Evolutionary conservation across 768 basidiomycete genomes (phyloP).

Genomic region (Kwoniella shandongensis): DNA sequence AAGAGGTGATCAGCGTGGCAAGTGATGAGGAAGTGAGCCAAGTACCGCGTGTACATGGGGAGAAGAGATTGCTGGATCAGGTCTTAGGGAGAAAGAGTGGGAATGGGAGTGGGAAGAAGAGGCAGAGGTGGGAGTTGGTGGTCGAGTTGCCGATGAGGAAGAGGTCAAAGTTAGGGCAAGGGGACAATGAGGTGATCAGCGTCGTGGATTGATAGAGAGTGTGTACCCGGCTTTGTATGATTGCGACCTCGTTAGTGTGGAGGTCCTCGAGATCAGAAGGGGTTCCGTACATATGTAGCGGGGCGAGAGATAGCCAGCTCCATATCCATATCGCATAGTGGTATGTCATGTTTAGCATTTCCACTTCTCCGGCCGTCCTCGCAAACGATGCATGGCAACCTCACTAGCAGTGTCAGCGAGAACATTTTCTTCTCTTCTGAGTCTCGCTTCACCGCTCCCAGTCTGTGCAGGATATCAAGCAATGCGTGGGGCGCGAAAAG

Average conservation of each 20-base stretch:
- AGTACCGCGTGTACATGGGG: not conserved
- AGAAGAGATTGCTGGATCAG: not conserved
- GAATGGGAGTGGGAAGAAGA: conserved; percentile 1
- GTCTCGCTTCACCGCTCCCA: no score
- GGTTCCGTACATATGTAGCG: no score
- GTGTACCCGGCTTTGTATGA: not conserved
- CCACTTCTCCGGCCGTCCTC: no score
- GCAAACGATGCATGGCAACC: no score
- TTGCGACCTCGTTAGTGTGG: not conserved
- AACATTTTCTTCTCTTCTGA: no score
- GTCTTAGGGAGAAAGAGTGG: conserved; percentile 10
- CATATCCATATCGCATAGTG: no score
- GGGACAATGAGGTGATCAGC: conserved; percentile 4
- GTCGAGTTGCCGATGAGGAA: conserved; percentile 18
- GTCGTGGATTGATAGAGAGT: not conserved
- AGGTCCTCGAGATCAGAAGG: not conserved
- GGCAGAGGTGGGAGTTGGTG: conserved; percentile 7
- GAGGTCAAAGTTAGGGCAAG: conserved; percentile 6
- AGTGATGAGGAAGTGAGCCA: not conserved
- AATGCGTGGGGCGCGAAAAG: no score
- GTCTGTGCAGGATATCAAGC: no score
- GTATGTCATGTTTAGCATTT: no score
- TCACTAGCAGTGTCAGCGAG: no score
- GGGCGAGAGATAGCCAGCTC: no score
- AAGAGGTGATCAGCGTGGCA: not conserved